Evolutionary conservation across 805 yeast genomes (phyloP), one percentile per base, ranked within the genome.

Genomic region (Ogataea ramenticola): DNA sequence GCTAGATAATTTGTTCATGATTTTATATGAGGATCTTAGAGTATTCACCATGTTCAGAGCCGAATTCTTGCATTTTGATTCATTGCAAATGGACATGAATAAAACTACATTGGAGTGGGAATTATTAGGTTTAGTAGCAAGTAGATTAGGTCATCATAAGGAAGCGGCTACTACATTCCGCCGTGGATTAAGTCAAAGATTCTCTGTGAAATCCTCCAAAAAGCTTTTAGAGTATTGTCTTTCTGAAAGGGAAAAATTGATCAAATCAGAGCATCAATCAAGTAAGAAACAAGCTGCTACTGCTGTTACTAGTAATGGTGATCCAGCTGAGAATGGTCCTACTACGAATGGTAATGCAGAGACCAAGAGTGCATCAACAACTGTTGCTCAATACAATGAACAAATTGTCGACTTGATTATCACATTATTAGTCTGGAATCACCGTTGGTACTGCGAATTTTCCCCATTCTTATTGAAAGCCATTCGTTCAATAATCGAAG

Each of bases 361-460:
- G 27, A 24, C 41, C 9, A 30, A 42, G 31, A 7, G 21, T 4
- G 3, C 15, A 6, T 29, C 12, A 26, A 37, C 15, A 15, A n/a
- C 32, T 4, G 20, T 62, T n/a, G 49, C 56, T 22, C 62, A 69
- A 45, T 62, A 76, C 42, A 79, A 80, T 55, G 75, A 71, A 41
- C 70, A 72, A 49, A 77, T 87, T 12, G 68, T 90, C 46, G 88
- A 83, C 45, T 67, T 82, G 20, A 65, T 80, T 45, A 86, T 90
- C 31, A 85, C 84, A 55, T 67, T 93, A 43, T 67, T 83, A n/a
- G 95, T 93, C n/a, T 95, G 98, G 97, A 85, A 88, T 58, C 97
- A 90, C 63, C 78, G 99, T 58, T 93, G 99, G 99, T 95, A 91
- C 66, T 77, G 82, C 50, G 96, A 91, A 51, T 91, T 89, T 58